These are phyloP conservation scores for Colletotrichum endophyticum DNA, from an alignment of 2,329 filamentous ascomycete species.

Conservation along the genomic window DNA sequence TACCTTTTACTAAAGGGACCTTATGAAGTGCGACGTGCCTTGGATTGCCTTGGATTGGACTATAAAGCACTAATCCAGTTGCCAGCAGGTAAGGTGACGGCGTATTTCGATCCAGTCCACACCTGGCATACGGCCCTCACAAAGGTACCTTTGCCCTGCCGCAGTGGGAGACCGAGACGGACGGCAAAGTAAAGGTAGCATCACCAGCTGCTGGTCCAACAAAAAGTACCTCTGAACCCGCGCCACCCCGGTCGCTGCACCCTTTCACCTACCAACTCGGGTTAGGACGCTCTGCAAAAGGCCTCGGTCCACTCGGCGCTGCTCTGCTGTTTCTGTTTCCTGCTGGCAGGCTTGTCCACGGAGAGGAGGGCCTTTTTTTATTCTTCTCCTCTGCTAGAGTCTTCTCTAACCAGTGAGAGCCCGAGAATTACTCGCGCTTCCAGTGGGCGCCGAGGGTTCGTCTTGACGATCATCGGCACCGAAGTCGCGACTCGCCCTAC, in stretches of 20 bases:
- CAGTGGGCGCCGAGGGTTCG: conserved; percentile 2
- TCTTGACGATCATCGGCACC: conserved; percentile 21
- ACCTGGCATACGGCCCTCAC: neutral
- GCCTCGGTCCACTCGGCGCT: conserved; percentile 20
- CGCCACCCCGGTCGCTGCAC: conserved; percentile 17
- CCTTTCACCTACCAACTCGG: conserved; percentile 35
- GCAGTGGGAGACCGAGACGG: neutral
- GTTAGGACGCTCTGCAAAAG: conserved; percentile 26
- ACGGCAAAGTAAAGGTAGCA: neutral
- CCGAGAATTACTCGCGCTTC: neutral
- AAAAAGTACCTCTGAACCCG: conserved; percentile 17
- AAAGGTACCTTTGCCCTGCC: neutral
- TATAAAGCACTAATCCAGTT: neutral
- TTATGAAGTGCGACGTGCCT: neutral
- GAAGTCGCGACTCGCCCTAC: conserved; percentile 13
- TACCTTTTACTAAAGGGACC: neutral
- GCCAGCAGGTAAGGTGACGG: neutral
- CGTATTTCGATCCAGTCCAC: neutral
- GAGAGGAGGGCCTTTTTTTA: neutral
- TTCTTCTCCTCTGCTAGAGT: neutral
- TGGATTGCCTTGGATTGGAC: neutral
- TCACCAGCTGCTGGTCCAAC: neutral
- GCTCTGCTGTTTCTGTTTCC: conserved; percentile 15
- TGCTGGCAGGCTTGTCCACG: neutral
- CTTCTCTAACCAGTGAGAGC: neutral